Conservation (phyloP, 2,329 filamentous ascomycete genomes). For the Tolypocladium endophyticum region DNA sequence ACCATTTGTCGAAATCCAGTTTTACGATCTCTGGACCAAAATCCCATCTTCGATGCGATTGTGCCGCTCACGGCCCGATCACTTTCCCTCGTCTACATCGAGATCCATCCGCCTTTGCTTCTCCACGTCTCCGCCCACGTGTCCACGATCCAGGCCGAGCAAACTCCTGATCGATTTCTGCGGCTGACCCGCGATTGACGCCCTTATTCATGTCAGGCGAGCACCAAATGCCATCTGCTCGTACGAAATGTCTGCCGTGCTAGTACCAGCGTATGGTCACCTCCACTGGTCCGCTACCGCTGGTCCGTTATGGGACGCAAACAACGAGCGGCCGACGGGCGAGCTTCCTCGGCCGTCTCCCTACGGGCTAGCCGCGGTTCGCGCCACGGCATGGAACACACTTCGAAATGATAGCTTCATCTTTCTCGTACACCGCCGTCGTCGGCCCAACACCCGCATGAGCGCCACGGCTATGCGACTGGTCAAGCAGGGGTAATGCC, state of each 20-base stretch:
- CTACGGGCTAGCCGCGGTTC: neutral
- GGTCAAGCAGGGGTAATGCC: neutral
- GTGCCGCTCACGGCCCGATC: neutral
- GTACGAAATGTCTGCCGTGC: neutral
- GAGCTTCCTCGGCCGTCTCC: neutral
- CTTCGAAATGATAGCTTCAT: neutral
- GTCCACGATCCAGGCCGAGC: neutral
- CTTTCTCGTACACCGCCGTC: neutral
- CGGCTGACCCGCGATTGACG: neutral
- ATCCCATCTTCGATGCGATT: neutral
- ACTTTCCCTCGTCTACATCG: neutral
- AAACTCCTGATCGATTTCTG: neutral
- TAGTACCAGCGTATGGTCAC: neutral
- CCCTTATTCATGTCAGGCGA: neutral
- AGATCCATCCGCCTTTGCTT: neutral
- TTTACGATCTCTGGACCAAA: neutral
- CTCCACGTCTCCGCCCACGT: neutral
- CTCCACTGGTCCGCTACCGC: too few species aligned
- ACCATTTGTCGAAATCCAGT: neutral
- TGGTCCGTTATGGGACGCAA: neutral
- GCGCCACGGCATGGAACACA: neutral
- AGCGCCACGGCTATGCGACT: neutral
- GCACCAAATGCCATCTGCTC: neutral
- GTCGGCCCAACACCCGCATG: neutral
- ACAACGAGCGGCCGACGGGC: neutral